Evolutionary conservation across 345 rosid species (phyloP).

Genomic region (Salix caprea): DNA sequence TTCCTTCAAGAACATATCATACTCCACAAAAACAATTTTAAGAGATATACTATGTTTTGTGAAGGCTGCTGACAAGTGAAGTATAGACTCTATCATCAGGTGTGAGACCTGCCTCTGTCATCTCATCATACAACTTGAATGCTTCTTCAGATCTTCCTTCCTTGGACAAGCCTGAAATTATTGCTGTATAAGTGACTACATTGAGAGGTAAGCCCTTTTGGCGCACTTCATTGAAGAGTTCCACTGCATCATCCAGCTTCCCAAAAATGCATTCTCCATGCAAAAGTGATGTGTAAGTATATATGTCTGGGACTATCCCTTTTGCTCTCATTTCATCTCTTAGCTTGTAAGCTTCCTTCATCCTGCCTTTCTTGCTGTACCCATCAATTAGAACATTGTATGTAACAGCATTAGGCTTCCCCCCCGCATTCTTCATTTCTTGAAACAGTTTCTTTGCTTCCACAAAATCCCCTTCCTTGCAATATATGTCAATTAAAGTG

Average conservation of each 20-base stretch:
- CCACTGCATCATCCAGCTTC: slow-evolving; percentile 56
- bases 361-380: slow-evolving; percentile 55
- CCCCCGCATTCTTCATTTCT: slow-evolving; percentile 58
- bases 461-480: slow-evolving; percentile 75
- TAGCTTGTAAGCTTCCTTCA: slow-evolving; percentile 59
- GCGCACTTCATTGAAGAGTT: slow-evolving; percentile 53
- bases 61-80: slow-evolving; percentile 68
- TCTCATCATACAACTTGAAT: slow-evolving; percentile 57
- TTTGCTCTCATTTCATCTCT: slow-evolving; percentile 48
- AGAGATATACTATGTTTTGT: slow-evolving; percentile 15
- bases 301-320: slow-evolving; percentile 49
- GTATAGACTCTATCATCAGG: slow-evolving; percentile 69
- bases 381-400: slow-evolving; percentile 73
- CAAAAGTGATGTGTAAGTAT: slow-evolving; percentile 71
- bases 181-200: slow-evolving; percentile 52
- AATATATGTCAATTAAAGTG: slow-evolving; percentile 63
- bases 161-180: slow-evolving; percentile 70
- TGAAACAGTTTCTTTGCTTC: slow-evolving; percentile 63
- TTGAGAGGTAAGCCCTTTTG: slow-evolving; percentile 43
- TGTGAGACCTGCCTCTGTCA: slow-evolving; percentile 48
- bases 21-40: background rate
- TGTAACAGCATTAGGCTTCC: slow-evolving; percentile 45
- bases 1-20: too few species aligned
- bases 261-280: slow-evolving; percentile 72
- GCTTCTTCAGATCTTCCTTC: slow-evolving; percentile 81